Evolutionary conservation across 2,329 filamentous ascomycete species (phyloP).

Genomic region (Alternaria postmessia): DNA sequence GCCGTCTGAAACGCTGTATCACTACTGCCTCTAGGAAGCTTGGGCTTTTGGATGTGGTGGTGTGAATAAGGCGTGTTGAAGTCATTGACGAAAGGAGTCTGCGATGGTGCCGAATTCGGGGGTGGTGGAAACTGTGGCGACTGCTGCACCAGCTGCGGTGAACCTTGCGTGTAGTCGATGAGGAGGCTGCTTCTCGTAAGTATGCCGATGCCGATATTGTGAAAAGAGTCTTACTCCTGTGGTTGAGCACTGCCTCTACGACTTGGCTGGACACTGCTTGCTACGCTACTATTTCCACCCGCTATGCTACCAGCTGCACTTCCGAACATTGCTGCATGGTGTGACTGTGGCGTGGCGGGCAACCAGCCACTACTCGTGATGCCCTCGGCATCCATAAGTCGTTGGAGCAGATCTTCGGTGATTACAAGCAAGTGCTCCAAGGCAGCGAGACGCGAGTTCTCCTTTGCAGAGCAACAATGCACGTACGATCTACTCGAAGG

Average conservation of each 20-base stretch:
- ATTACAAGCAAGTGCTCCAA: conserved; percentile 48
- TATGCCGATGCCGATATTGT: neutral
- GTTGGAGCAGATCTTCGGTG: conserved; percentile 45
- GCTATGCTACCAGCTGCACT: conserved; percentile 27
- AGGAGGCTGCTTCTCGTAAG: conserved; percentile 9
- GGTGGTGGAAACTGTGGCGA: conserved; percentile 7
- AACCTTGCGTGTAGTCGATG: conserved; percentile 10
- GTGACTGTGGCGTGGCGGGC: conserved; percentile 42
- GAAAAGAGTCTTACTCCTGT: conserved; percentile 30
- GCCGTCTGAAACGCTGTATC: conserved; percentile 25
- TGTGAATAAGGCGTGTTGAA: conserved; percentile 30
- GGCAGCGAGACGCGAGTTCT: conserved; percentile 41
- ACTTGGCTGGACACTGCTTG: conserved; percentile 30
- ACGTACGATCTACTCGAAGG: conserved; percentile 45
- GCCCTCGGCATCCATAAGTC: conserved; percentile 44
- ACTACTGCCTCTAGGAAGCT: conserved; percentile 33
- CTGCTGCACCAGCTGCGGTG: conserved; percentile 9
- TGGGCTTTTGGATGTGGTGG: conserved; percentile 30
- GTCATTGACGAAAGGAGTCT: conserved; percentile 24
- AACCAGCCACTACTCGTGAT: conserved; percentile 49
- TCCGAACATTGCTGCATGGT: conserved; percentile 40
- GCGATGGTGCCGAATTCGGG: neutral
- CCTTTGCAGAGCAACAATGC: conserved; percentile 46
- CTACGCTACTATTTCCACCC: conserved; percentile 32
- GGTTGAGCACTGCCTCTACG: conserved; percentile 39